Evolutionary conservation across 2,329 filamentous ascomycete genomes (phyloP).

Genomic region (Trichoderma koningiopsis): DNA sequence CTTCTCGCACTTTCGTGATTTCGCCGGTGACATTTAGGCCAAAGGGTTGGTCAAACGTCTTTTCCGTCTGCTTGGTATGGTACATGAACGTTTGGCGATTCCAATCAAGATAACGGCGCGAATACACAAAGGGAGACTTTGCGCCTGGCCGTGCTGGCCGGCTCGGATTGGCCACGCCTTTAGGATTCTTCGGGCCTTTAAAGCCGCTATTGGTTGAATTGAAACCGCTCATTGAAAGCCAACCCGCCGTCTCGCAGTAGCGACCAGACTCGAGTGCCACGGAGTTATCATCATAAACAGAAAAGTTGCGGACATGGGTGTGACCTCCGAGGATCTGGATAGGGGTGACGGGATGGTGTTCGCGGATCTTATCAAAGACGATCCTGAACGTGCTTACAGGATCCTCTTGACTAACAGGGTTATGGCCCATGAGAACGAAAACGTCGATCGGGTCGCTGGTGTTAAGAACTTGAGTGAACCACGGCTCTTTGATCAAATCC

Average conservation of each 20-base stretch:
- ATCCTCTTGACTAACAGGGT: conserved; percentile 53
- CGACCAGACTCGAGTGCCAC: conserved; percentile 64
- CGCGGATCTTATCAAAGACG: conserved; percentile 61
- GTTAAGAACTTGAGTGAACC: conserved; percentile 62
- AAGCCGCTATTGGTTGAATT: conserved; percentile 48
- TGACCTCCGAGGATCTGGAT: conserved; percentile 69
- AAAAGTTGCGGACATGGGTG: conserved; percentile 66
- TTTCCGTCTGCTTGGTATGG: conserved; percentile 56
- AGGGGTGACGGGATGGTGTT: conserved; percentile 56
- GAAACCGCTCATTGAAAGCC: conserved; percentile 65
- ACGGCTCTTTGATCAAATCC: conserved; percentile 54
- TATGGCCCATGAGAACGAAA: conserved; percentile 66
- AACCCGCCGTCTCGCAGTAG: conserved; percentile 70
- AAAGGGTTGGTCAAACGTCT: conserved; percentile 52
- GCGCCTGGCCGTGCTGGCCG: conserved; percentile 44
- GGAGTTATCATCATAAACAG: conserved; percentile 62
- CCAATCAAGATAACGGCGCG: conserved; percentile 68
- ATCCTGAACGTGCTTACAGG: conserved; percentile 46
- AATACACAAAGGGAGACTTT: conserved; percentile 49
- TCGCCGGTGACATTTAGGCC: conserved; percentile 50
- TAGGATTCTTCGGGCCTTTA: conserved; percentile 40
- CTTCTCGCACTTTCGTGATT: conserved; percentile 53
- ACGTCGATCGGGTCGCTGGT: conserved; percentile 59
- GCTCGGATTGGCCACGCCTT: conserved; percentile 42
- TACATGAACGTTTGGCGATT: conserved; percentile 67